Conservation (phyloP, 225 moss, liverwort and hornwort genomes). For the Pleurozium schreberi region DNA sequence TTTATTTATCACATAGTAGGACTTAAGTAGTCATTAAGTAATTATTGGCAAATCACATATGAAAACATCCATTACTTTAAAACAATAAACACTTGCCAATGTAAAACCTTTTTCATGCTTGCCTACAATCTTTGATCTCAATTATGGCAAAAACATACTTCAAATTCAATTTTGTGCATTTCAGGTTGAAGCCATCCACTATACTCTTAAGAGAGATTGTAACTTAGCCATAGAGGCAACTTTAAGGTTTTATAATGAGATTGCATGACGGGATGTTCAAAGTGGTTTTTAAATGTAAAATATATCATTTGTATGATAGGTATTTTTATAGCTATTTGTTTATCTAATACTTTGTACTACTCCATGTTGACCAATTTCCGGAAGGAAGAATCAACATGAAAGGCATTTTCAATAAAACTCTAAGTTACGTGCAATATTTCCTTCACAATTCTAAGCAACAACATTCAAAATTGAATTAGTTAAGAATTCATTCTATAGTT, state of each 20-base stretch:
- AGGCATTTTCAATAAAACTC: no score
- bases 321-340: fast-evolving
- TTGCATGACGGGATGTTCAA: fast-evolving
- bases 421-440: no score
- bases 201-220: not conserved
- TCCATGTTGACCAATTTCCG: no score
- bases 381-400: no score
- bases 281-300: fast-evolving
- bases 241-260: not conserved
- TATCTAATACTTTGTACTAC: fast-evolving
- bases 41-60: not conserved
- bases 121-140: not conserved
- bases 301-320: no score
- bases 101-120: not conserved
- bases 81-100: fast-evolving
- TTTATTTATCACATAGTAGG: not conserved
- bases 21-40: no score
- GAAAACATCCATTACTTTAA: fast-evolving
- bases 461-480: no score
- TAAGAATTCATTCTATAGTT: not conserved
- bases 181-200: not conserved
- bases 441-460: no score
- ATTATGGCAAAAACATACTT: not conserved
- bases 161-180: not conserved
- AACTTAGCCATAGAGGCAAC: not conserved